phyloP scores from a whole-genome alignment of 371 early-diverging fungal species.

The Rhizopus sp. region DNA sequence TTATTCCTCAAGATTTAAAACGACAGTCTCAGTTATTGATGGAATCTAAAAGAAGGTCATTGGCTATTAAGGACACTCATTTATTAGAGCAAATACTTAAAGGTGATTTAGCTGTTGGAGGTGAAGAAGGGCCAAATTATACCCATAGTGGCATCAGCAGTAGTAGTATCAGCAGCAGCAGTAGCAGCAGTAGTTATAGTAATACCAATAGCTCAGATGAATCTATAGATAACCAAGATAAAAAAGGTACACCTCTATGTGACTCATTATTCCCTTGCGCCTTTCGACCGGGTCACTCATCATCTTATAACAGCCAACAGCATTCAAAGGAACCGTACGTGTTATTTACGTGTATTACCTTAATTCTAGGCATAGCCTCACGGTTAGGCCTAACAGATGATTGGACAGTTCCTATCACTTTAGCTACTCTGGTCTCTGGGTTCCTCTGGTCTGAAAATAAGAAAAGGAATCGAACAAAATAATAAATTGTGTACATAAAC shows the following conservation, averaged over 20 bases:
- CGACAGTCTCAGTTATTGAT: slow-evolving; percentile 53
- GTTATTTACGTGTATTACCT: slow-evolving; percentile 36
- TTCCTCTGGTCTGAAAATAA: slow-evolving; percentile 44
- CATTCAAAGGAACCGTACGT: slow-evolving; percentile 38
- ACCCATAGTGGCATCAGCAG: neutral
- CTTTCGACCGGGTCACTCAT: slow-evolving; percentile 18
- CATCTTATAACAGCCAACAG: slow-evolving; percentile 21
- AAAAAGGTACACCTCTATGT: neutral
- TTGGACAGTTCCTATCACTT: slow-evolving; percentile 52
- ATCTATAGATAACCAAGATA: neutral
- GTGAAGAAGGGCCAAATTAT: neutral
- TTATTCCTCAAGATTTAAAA: slow-evolving; percentile 32
- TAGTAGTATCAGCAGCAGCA: neutral
- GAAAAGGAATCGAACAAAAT: slow-evolving; percentile 7
- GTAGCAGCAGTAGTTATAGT: neutral
- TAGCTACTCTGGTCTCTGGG: slow-evolving; percentile 43
- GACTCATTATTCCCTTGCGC: slow-evolving; percentile 17
- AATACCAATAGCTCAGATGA: neutral
- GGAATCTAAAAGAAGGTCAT: slow-evolving; percentile 50
- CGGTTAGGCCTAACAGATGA: slow-evolving; percentile 50
- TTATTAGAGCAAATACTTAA: slow-evolving; percentile 46
- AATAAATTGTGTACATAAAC: no score
- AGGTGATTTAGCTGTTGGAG: slow-evolving; percentile 36
- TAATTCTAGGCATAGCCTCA: slow-evolving; percentile 39
- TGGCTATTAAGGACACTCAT: slow-evolving; percentile 48